Base-by-base conservation (phyloP, 2,329 filamentous ascomycete species). In the Talaromyces sp. region DNA sequence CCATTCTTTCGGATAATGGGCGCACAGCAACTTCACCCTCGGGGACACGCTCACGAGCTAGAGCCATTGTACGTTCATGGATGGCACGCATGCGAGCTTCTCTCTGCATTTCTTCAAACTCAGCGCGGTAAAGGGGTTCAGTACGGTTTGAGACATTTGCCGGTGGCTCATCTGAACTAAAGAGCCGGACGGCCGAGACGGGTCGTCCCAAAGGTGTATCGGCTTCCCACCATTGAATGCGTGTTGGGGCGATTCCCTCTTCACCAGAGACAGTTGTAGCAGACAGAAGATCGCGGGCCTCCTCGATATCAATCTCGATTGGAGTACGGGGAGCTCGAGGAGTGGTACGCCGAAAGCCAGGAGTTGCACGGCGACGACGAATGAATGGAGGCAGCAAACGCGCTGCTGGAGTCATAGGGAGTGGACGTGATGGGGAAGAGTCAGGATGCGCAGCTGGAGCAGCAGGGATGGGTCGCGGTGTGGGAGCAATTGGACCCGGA, bases 1-100 rank as follows among this genome's bases (percentile, higher is more conserved):
- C 66, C 78, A 77, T 80, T 28, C 71, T 69, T 6, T 60, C 55
- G 8, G 74, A 62, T 25, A 80, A 70, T 13, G 70, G 70, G 6
- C 71, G 71, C 44, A 77, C 73, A 63, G 73, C 67, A 63, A 72
- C 66, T n/a, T 68, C 42, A 72, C 70, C 62, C 69, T 57, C 52
- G 65, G 70, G 7, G 57, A 58, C 11, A 71, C 64, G 30, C 68
- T 67, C n/a, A 57, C 51, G 19, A 67, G 42, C 44, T 8, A 62
- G 30, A 10, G 60, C 27, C 32, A 42, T 4, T 11, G 10, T 30
- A 30, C 57, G 42, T 22, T 59, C 11, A 27, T 65, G 15, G 44
- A 58, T 47, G 53, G 65, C 47, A 49, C 62, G 51, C 15, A 61
- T 17, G 22, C 56, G 52, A 59, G 65, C 11, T 13, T 57, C 13